Base-by-base conservation (phyloP, 2,329 filamentous ascomycete species). In the Diaporthe sp. region DNA sequence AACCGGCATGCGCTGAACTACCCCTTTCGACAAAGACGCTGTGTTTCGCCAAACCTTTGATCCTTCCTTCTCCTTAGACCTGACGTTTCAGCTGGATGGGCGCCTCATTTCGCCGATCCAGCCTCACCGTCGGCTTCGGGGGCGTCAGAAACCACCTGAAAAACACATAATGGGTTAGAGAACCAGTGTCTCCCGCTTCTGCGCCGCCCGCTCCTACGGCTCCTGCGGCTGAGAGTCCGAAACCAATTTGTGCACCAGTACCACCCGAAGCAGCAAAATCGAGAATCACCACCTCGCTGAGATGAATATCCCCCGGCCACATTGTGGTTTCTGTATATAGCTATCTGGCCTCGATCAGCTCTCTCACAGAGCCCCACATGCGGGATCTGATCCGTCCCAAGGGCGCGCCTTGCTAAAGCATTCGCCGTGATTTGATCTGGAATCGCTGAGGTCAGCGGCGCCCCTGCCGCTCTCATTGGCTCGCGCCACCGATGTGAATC, bases 351-450 rank as follows among this genome's bases (percentile, higher is more conserved):
- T 25, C 15, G 20, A 12, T 53, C 28, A 68, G 44, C 63, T 53
- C 28, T 8, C 28, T 9, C 17, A 34, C 8, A 25, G 31, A 10
- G 47, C 47, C 63, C 63, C 63, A 53, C 47, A 15, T 39, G 31
- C n/a, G 63, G 47, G 39, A 39, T 37, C 12, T 22, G 34, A 47
- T 63, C 8, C 63, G 20, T 39, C 20, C 31, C 31, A 68, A 68
- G 63, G 63, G 63, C 63, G 63, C 63, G 63, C 63, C 63, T 68
- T 68, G 63, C 6, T 51, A 20, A 5, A 53, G 47, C 44, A 53
- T 37, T 39, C 47, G 63, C 63, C 63, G 63, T 17, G 7, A n/a
- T 53, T 68, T 39, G 47, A 31, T 47, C 47, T 28, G 13, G 22
- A 68, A 13, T 17, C 22, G 47, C 63, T 53, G 63, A 68, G 47